Evolutionary conservation across 352 stramenopile species (phyloP), one percentile per base, ranked within the genome.

Genomic region (Paralagenidium karlingii): DNA sequence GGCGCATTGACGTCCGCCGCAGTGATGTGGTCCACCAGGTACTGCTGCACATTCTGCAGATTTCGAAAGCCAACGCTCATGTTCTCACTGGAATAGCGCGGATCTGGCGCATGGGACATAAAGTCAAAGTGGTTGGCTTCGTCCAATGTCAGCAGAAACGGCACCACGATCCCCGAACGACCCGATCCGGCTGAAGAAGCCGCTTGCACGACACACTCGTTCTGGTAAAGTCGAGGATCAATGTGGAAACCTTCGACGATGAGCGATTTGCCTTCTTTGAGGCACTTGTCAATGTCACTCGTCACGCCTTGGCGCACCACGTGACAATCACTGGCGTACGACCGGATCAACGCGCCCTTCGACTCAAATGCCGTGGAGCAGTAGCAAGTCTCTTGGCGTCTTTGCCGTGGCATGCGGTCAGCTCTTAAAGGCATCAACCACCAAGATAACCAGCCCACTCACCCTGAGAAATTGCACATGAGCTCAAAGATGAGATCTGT

Each of bases 391-490:
- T 88, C 77, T 18, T 82, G 49, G 28, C 67, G 56, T 0, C 66
- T 80, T 26, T 12, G 34, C 15, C 32, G 21, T 21, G 13, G 43
- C 7, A 24, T 55, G 13, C 24, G 2, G 25, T 24, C 15, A 31
- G 27, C 3, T 28, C 19, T 5, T 16, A 10, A 12, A 29, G 34
- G 9, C 21, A 19, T 36, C 12, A 32, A 21, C 7, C 18, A 8
- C n/a, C 27, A 19, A 33, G 28, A 15, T 24, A 13, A 22, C 22
- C 34, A 5, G 9, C 19, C 25, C 31, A 43, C 56, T 12, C 43
- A 92, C 78, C 75, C 78, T 2, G 78, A 92, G 43, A 92, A 92
- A 34, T 92, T 92, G 55, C 78, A 92, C 78, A 92, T 92, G 34
- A 92, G 65, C 53, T 89, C 78, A 48, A 88, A 88, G 42, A 88